phyloP scores from a whole-genome alignment of 768 basidiomycete genomes.

The Cytidiella melzeri region DNA sequence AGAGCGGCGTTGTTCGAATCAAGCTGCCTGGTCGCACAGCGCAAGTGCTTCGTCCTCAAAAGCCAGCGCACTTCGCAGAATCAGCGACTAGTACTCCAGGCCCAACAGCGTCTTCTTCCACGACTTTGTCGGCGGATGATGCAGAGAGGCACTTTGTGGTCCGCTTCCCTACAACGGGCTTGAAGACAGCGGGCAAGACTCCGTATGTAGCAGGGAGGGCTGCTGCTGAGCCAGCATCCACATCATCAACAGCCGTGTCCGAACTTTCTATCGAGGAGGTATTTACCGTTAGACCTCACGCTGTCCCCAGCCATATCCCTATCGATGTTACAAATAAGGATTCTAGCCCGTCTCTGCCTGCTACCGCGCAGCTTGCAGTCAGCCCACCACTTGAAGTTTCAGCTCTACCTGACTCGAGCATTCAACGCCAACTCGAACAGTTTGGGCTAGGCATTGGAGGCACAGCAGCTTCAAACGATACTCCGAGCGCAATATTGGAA shows the following conservation, averaged over 20 bases:
- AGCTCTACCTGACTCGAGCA: constrained; percentile 22
- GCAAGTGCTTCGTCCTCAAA: constrained; percentile 39
- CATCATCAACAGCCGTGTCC: constrained; percentile 21
- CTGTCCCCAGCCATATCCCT: constrained; percentile 32
- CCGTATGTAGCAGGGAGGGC: constrained; percentile 24
- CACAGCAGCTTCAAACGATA: not conserved
- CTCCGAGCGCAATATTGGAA: constrained; percentile 31
- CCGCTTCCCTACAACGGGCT: constrained; percentile 40
- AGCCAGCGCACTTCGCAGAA: constrained; percentile 4
- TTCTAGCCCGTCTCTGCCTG: not conserved
- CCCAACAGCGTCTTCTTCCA: constrained; percentile 13
- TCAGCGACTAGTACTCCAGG: constrained; percentile 6
- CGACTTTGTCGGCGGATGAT: constrained; percentile 30
- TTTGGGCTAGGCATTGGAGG: constrained; percentile 25
- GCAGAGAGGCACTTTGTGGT: constrained; percentile 46
- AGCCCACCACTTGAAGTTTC: not conserved
- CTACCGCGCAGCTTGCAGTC: not conserved
- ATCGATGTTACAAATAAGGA: not conserved
- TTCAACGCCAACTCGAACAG: constrained; percentile 36
- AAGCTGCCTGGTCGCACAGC: constrained; percentile 49
- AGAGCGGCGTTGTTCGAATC: constrained; percentile 50
- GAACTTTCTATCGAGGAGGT: constrained; percentile 47
- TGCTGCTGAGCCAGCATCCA: constrained; percentile 8
- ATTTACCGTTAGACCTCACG: constrained; percentile 50
- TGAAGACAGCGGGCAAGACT: constrained; percentile 5